phyloP scores from a whole-genome alignment of 768 basidiomycete genomes.

The Psilocybe tampanensis region DNA sequence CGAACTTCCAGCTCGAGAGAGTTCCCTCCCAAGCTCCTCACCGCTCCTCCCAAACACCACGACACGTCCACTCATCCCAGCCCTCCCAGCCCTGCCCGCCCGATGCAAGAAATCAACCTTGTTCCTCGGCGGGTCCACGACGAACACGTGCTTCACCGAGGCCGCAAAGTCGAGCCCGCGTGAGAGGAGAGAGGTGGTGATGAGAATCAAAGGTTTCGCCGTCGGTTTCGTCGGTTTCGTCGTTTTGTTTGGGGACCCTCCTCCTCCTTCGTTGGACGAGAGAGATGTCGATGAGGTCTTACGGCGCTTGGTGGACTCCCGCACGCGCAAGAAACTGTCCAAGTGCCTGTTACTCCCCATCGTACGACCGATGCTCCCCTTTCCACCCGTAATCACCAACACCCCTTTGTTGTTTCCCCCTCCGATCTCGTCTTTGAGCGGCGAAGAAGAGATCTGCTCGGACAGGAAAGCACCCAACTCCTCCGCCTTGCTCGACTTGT shows the following conservation, averaged over 20 bases:
- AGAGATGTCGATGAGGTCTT: too few relatives aligned
- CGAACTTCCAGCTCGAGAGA: slow-evolving; percentile 51
- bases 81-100: slow-evolving; percentile 82
- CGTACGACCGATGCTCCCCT: slow-evolving; percentile 59
- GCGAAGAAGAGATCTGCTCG: slow-evolving; percentile 29
- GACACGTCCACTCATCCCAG: slow-evolving; percentile 69
- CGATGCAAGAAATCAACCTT: slow-evolving; percentile 93
- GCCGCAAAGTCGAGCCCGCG: slow-evolving; percentile 89
- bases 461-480: slow-evolving; percentile 60
- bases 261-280: too few relatives aligned
- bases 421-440: neutral
- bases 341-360: slow-evolving; percentile 77
- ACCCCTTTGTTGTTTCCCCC: too few relatives aligned
- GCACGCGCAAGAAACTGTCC: slow-evolving; percentile 61
- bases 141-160: slow-evolving; percentile 77
- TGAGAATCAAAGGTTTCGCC: slow-evolving; percentile 60
- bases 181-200: slow-evolving; percentile 90
- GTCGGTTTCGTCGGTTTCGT: slow-evolving; percentile 9
- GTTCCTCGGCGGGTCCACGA: slow-evolving; percentile 86
- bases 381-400: neutral
- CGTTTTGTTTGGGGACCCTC: slow-evolving; percentile 30
- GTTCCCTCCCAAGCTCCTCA: slow-evolving; percentile 49
- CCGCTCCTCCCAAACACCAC: slow-evolving; percentile 75
- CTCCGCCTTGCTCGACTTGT: slow-evolving; percentile 69
- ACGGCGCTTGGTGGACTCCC: slow-evolving; percentile 15